phyloP scores from a whole-genome alignment of 176 grass and related monocot genomes.

The Melocanna baccifera region DNA sequence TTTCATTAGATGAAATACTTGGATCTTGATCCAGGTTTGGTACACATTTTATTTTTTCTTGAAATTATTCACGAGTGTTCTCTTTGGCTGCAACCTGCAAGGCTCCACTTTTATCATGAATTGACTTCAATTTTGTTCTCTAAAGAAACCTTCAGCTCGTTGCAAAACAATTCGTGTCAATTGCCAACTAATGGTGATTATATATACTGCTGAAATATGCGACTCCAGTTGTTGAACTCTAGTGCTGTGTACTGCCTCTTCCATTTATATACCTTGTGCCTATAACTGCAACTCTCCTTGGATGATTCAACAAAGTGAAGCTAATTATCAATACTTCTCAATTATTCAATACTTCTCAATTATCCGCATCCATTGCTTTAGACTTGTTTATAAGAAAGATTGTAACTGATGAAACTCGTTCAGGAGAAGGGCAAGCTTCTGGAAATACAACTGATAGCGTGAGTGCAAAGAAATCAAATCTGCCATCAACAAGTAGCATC shows the following conservation, averaged over 20 bases:
- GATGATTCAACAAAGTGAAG: slow-evolving; percentile 15
- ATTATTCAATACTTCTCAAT: no score
- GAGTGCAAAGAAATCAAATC: no score
- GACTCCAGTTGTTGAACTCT: background rate
- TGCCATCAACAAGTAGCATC: no score
- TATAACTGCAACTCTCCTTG: background rate
- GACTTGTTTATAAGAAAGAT: background rate
- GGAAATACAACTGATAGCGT: slow-evolving; percentile 39
- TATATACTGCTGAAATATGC: background rate
- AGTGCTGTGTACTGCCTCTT: background rate
- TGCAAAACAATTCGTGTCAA: background rate
- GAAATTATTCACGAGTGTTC: background rate
- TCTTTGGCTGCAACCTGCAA: background rate
- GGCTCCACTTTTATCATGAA: background rate
- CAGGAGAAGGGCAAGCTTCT: slow-evolving; percentile 44
- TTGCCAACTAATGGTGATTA: background rate
- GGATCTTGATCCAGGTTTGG: no score
- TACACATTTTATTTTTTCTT: background rate
- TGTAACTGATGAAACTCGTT: slow-evolving; percentile 1
- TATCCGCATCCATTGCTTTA: no score
- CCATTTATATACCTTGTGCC: background rate
- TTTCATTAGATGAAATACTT: no score
- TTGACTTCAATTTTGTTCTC: background rate
- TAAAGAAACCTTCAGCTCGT: background rate
- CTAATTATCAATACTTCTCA: background rate